These are phyloP conservation scores for Tolypocladium tundrense DNA, from an alignment of 2,329 filamentous ascomycete species.

Conservation along the genomic window DNA sequence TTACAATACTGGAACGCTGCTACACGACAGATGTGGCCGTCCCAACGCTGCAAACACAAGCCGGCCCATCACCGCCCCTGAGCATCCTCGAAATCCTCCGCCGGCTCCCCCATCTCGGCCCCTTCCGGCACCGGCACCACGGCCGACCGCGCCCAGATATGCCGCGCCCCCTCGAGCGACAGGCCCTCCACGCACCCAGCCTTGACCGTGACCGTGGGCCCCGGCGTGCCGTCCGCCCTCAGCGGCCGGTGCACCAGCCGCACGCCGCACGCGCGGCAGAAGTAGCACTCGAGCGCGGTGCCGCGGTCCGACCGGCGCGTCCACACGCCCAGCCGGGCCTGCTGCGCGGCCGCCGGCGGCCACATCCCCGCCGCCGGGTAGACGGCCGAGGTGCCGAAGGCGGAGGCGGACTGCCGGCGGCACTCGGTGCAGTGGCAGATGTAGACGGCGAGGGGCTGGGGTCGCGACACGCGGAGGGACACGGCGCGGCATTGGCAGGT, in stretches of 20 bases:
- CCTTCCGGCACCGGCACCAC: conserved; percentile 32
- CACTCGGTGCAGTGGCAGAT: conserved; percentile 38
- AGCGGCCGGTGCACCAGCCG: conserved; percentile 34
- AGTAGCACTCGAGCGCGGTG: conserved; percentile 31
- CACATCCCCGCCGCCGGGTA: conserved; percentile 29
- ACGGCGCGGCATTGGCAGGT: conserved; percentile 30
- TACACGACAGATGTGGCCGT: no score
- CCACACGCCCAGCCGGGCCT: conserved; percentile 23
- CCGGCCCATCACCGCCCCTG: neutral
- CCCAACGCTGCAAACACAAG: neutral
- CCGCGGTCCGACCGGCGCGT: conserved; percentile 27
- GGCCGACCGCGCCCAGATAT: conserved; percentile 35
- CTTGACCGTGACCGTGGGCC: conserved; percentile 31
- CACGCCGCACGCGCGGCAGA: conserved; percentile 32
- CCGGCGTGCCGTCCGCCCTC: conserved; percentile 24
- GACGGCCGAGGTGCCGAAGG: conserved; percentile 34
- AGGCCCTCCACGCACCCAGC: conserved; percentile 33
- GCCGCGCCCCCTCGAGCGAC: conserved; percentile 25
- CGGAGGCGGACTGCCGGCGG: conserved; percentile 32
- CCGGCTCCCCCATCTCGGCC: conserved; percentile 4
- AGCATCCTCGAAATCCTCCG: neutral
- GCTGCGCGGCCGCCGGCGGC: conserved; percentile 23
- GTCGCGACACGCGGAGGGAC: conserved; percentile 22
- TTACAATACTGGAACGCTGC: no score
- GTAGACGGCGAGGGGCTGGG: conserved; percentile 24